A percentile compares a stretch with the other conserved stretches of the same genome.
Evolutionary conservation across 305 asterid species (phyloP).

Genomic region (Solanum chacoense): DNA sequence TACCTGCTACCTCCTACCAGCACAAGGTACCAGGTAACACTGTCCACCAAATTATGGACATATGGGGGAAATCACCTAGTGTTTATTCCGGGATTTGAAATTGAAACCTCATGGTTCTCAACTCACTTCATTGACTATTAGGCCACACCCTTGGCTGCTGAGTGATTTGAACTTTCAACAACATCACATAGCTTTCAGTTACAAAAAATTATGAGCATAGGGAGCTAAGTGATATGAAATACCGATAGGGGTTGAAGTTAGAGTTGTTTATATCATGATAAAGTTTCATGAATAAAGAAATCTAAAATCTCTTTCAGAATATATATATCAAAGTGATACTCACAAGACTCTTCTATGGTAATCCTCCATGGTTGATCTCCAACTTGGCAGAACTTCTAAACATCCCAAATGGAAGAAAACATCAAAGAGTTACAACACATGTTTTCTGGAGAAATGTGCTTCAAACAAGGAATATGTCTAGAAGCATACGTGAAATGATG

Average conservation of each 20-base stretch:
- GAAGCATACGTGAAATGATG: not conserved
- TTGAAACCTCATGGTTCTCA: not conserved
- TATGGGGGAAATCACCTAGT: not conserved
- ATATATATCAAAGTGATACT: conserved; percentile 11
- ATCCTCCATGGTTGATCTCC: conserved; percentile 45
- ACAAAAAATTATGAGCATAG: not conserved
- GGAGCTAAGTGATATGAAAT: not conserved
- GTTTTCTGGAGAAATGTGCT: not conserved
- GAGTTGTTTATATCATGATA: not conserved
- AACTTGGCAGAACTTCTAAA: conserved; percentile 36
- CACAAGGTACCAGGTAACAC: not conserved
- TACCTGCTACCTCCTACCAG: not conserved
- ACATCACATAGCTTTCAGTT: not conserved
- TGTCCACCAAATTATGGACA: not conserved
- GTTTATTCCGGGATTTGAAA: not conserved
- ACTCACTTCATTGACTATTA: not conserved
- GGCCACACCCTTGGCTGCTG: not conserved
- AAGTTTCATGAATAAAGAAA: not conserved
- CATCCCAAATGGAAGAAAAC: not conserved
- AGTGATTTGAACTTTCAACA: not conserved
- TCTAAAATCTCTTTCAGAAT: not conserved
- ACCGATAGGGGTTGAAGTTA: not conserved
- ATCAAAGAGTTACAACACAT: not conserved
- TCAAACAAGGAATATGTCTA: not conserved
- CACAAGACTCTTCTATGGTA: conserved; percentile 34